A percentile compares a stretch with the other conserved stretches of the same genome.
Conservation (phyloP, 352 stramenopile genomes). For the Globisporangium spiculum region DNA sequence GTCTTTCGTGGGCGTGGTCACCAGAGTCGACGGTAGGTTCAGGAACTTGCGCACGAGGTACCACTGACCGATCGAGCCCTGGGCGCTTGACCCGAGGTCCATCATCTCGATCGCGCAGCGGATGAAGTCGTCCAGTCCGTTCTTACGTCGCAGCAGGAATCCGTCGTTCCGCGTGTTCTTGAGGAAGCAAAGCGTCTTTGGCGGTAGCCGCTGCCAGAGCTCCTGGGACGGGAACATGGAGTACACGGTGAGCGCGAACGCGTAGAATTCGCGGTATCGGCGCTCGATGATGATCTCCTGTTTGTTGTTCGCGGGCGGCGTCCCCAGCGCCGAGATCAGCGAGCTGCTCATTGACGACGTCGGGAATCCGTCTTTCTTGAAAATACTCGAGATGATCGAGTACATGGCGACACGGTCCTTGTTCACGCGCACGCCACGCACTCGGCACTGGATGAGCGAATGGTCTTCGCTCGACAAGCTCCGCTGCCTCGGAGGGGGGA, state of each 20-base stretch:
- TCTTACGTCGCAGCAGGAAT: conserved; percentile 63
- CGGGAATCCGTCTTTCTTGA: conserved; percentile 14
- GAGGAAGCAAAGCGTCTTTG: conserved; percentile 65
- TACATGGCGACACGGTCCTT: conserved; percentile 53
- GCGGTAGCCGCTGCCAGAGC: conserved; percentile 53
- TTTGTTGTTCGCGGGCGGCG: neutral
- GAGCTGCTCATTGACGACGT: conserved; percentile 7
- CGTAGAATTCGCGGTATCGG: conserved; percentile 77
- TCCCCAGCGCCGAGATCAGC: conserved; percentile 9
- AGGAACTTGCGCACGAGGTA: conserved; percentile 69
- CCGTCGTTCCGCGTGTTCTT: conserved; percentile 34
- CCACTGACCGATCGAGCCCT: conserved; percentile 60
- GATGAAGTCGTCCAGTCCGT: conserved; percentile 67
- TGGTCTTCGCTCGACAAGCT: conserved; percentile 1
- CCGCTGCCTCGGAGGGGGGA: neutral
- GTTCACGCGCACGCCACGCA: conserved; percentile 52
- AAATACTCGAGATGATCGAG: conserved; percentile 46
- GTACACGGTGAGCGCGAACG: conserved; percentile 56
- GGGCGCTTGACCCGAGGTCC: conserved; percentile 35
- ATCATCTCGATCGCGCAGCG: conserved; percentile 57
- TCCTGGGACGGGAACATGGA: conserved; percentile 61
- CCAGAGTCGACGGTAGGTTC: conserved; percentile 37
- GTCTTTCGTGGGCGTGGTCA: conserved; percentile 45
- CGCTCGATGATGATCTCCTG: conserved; percentile 55
- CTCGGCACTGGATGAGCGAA: conserved; percentile 39